Evolutionary conservation across 2,329 filamentous ascomycete genomes (phyloP), one percentile per base, ranked within the genome.

Genomic region (Neonectria coccinea): DNA sequence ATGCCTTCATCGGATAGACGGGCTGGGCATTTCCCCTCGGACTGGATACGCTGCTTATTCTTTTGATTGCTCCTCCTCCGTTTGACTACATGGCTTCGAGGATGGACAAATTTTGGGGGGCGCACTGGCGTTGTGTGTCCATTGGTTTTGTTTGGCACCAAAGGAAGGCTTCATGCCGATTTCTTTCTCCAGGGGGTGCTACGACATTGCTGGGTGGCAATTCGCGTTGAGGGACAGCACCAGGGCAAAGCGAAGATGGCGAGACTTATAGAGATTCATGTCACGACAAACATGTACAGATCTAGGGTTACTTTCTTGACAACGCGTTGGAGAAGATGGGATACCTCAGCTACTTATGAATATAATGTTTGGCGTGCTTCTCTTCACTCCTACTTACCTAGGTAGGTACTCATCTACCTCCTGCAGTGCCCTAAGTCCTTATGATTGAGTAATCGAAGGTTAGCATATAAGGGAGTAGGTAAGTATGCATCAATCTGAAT

Each of bases 41-140:
- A 56, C 67, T 68, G 67, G 67, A 73, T 70, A 66, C 50, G 55
- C 45, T 59, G 42, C 31, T 55, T 64, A 52, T 29, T 58, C 29
- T 58, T 58, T 44, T n/a, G 52, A 45, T 60, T 59, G 64, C 36
- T 6, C 62, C 50, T 56, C 60, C 62, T 63, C 52, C 66, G 54
- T 71, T 62, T 56, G 31, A 66, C 64, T 44, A 62, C 54, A 51
- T 55, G 67, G 56, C 39, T 52, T 59, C 52, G 55, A 60, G 61
- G 61, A 55, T 59, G 62, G 58, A 25, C 44, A 62, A 62, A 61
- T 50, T 64, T 57, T 51, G 44, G 53, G 57, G 53, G 69, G 70
- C 65, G 70, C 64, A 69, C 50, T 48, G 70, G 70, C 69, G 70
- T 73, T 72, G 51, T 65, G 68, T 72, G 61, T 64, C 47, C 58